Base-by-base conservation (phyloP, 1,284 basidiomycete genomes). In the Afroboletus lepidellus region DNA sequence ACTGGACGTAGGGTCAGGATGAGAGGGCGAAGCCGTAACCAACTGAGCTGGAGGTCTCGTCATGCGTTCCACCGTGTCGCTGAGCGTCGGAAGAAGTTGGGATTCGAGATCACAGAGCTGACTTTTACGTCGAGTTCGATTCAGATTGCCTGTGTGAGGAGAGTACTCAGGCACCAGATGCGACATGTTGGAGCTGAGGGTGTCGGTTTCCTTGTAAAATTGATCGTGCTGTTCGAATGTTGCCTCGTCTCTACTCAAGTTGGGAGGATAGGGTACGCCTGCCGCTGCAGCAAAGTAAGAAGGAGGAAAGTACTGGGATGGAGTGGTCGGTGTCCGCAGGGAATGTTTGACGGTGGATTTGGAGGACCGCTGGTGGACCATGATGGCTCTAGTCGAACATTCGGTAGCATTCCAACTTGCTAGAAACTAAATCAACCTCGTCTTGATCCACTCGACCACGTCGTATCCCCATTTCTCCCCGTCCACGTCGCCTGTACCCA, bases 1-100 rank as follows among this genome's bases (percentile, higher is more conserved):
- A 23, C 41, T 21, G 5, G 45, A 36, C 4, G n/a, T 48, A 20
- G 49, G 41, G 3, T 29, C 54, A 29, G 53, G 27, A 34, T 38
- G 34, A 25, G 45, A 49, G 16, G 58, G 62, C 21, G 33, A 53
- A 30, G 11, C 59, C 21, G 20, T 48, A 3, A 48, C 54, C 27
- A 61, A 46, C 42, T 67, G 64, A 21, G 72, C 72, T 12, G 79
- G 76, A 15, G 74, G 69, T 45, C 74, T 71, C 5, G 85, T 89
- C 86, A 88, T 89, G 41, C 79, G 77, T 57, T 84, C 78, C 33
- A 88, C 77, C 0, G 86, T 89, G 54, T 88, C 85, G 32, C 79
- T 74, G 32, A 88, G 70, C 21, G 85, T 83, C 9, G 86, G 86
- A 24, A 89, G 65, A 12, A 88, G 72, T 27, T 84, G 79, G 0